Base-by-base conservation (phyloP, 768 basidiomycete genomes). In the Fistulinella prunicolor region DNA sequence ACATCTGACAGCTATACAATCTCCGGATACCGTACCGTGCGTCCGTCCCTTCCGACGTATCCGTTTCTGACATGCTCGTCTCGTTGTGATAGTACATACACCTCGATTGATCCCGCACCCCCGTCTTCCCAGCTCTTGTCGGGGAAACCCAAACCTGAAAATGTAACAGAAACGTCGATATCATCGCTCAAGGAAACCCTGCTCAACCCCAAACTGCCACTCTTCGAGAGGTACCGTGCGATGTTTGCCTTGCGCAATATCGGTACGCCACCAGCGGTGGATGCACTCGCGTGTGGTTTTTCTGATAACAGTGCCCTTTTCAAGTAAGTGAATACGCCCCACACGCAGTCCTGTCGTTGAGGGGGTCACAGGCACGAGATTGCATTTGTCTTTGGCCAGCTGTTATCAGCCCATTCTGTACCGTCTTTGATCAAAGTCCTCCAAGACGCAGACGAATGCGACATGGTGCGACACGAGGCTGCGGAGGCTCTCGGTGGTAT, bases 401-500 rank as follows among this genome's bases (percentile, higher is more conserved):
- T 99, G 36, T 81, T 91, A 42, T 93, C 91, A 1, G 76, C 86
- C 6, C 84, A 94, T 63, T 87, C 93, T 0, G 88, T 98, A 19
- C 93, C 94, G 9, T 78, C 89, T 1, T 75, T 99, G 26, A 64
- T 97, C 29, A 68, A 78, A 32, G 89, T 95, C 23, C 75, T 99
- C n/a, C 73, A 80, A 54, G 72, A 93, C 55, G 46, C 65, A 2
- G 62, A 70, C 2, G 96, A 98, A 67, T 85, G 85, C 10, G 92
- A 94, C 47, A 98, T 99, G 95, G 96, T 99, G 9, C 82, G 96
- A 26, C 96, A 99, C 58, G 96, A 99, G 68, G 96, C 95, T 21
- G 96, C 96, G 4, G 96, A 99, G 68, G 96, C 96, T 7, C 78
- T 99, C 0, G 96, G 96, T n/a, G 92, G 95, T 5, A 98, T 99